phyloP scores from a whole-genome alignment of 2,329 filamentous ascomycete species.

The Fusarium stilboides region DNA sequence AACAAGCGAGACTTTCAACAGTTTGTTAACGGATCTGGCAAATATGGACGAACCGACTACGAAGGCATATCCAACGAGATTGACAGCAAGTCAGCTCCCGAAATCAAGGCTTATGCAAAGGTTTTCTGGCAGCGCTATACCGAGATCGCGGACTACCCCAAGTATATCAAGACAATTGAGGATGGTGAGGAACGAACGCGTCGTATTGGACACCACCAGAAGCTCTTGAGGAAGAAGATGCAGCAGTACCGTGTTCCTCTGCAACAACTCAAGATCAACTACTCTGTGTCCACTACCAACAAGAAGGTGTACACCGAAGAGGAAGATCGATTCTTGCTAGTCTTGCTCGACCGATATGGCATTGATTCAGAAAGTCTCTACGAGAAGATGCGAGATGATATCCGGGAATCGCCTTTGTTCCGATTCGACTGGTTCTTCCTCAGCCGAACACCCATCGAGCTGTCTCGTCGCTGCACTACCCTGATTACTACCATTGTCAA shows the following conservation, averaged over 20 bases:
- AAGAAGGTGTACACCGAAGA: constrained; percentile 99
- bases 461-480: constrained; percentile 92
- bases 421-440: constrained; percentile 99
- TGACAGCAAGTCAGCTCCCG: constrained; percentile 87
- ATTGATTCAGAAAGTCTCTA: constrained; percentile 92
- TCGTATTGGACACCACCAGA: constrained; percentile 92
- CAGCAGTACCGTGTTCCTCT: constrained; percentile 96
- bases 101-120: constrained; percentile 92
- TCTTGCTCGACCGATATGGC: constrained; percentile 92
- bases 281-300: constrained; percentile 98
- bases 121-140: constrained; percentile 97
- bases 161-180: constrained; percentile 91
- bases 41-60: constrained; percentile 90
- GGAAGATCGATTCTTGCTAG: constrained; percentile 94
- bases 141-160: constrained; percentile 89
- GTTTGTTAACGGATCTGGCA: constrained; percentile 95
- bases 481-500: constrained; percentile 94
- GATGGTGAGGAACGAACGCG: constrained; percentile 91
- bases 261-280: constrained; percentile 98
- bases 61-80: constrained; percentile 89
- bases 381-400: constrained; percentile 96
- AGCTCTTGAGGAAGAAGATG: constrained; percentile 96
- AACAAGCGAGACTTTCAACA: constrained; percentile 98
- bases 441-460: constrained; percentile 91
- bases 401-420: constrained; percentile 94